phyloP scores from a whole-genome alignment of 1,139 yeast species.

The Suhomyces maxii region DNA sequence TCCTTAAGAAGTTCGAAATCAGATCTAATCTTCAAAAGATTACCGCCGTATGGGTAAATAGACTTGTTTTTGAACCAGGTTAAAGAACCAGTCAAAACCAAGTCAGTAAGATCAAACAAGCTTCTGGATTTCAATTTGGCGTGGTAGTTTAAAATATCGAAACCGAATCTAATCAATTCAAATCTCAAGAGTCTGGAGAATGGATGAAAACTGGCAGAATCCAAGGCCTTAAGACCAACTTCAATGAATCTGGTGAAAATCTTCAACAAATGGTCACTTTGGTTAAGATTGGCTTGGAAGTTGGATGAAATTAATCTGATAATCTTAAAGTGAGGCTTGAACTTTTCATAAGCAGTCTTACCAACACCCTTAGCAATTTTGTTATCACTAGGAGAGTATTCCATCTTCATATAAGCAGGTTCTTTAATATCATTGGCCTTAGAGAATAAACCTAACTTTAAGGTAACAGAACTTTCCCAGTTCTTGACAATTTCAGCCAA shows the following conservation, averaged over 20 bases:
- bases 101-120: conserved; percentile 45
- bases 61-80: conserved; percentile 73
- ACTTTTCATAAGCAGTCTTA: conserved; percentile 49
- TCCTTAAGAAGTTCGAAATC: conserved; percentile 62
- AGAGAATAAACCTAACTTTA: conserved; percentile 65
- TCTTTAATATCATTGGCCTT: conserved; percentile 55
- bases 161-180: conserved; percentile 68
- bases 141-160: conserved; percentile 64
- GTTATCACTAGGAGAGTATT: conserved; percentile 77
- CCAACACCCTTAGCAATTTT: conserved; percentile 50
- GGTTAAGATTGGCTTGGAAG: conserved; percentile 77
- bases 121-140: conserved; percentile 48
- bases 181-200: conserved; percentile 73
- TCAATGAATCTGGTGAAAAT: conserved; percentile 64
- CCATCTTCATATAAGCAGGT: conserved; percentile 78
- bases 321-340: conserved; percentile 73
- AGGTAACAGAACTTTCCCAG: conserved; percentile 69
- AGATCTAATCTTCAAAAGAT: conserved; percentile 66
- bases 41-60: conserved; percentile 83
- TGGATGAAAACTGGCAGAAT: conserved; percentile 76
- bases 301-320: conserved; percentile 73
- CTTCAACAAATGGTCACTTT: conserved; percentile 69
- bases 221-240: conserved; percentile 56
- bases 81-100: conserved; percentile 65
- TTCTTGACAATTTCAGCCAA: conserved; percentile 65